phyloP scores from a whole-genome alignment of 345 rosid species.

The Anacardium occidentale region DNA sequence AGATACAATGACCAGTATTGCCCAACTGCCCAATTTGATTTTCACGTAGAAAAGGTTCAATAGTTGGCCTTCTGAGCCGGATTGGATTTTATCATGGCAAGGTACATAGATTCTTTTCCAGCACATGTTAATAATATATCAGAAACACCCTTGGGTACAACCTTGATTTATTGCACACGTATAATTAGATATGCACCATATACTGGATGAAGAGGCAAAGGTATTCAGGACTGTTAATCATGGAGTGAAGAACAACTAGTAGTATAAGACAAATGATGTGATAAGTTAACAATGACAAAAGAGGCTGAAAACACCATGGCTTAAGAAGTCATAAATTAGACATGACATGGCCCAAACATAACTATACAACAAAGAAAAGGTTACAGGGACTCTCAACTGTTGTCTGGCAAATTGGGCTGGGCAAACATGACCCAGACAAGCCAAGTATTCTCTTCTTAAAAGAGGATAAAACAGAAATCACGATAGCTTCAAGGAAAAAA shows the following conservation, averaged over 20 bases:
- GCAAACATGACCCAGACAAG: background rate
- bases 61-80: too few relatives aligned
- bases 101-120: too few relatives aligned
- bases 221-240: background rate
- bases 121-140: too few relatives aligned
- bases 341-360: background rate
- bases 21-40: too few relatives aligned
- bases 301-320: background rate
- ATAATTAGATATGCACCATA: background rate
- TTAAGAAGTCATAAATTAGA: conserved; percentile 1
- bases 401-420: too few relatives aligned
- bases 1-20: background rate
- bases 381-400: background rate
- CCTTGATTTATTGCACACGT: background rate
- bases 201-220: conserved; percentile 7
- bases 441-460: background rate
- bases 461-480: background rate
- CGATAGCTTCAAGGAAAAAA: conserved; percentile 17
- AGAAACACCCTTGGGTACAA: background rate
- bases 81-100: too few relatives aligned
- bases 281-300: conserved; percentile 1
- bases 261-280: background rate
- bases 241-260: background rate
- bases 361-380: background rate
- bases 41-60: too few relatives aligned